A percentile compares a stretch with the other conserved stretches of the same genome.
These are phyloP conservation scores for Anacardium occidentale DNA, from an alignment of 345 rosid genomes.

Conservation along the genomic window DNA sequence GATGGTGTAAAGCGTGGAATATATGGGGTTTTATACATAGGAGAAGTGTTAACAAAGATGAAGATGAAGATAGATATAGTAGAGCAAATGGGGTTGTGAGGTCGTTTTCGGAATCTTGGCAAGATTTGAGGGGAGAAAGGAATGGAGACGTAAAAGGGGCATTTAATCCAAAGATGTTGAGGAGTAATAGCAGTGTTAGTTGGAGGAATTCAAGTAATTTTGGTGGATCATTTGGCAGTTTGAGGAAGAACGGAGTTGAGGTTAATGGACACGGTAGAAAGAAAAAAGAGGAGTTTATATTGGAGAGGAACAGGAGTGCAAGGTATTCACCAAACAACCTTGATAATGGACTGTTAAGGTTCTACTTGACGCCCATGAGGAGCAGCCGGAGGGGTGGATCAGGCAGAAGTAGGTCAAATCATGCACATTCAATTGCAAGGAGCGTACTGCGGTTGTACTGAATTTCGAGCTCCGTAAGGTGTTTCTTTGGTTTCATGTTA, in stretches of 20 bases:
- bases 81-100: constrained; percentile 63
- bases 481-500: constrained; percentile 42
- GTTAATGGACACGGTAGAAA: constrained; percentile 54
- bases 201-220: constrained; percentile 69
- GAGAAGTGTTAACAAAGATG: constrained; percentile 59
- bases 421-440: constrained; percentile 72
- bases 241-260: constrained; percentile 60
- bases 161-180: constrained; percentile 65
- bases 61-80: constrained; percentile 72
- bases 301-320: constrained; percentile 78
- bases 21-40: constrained; percentile 79
- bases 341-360: constrained; percentile 78
- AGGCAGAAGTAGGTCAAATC: constrained; percentile 54
- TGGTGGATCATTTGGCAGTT: constrained; percentile 49
- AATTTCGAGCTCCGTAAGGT: constrained; percentile 33
- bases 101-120: constrained; percentile 89
- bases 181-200: constrained; percentile 96
- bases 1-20: constrained; percentile 89
- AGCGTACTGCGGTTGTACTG: constrained; percentile 74
- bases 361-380: constrained; percentile 73
- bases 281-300: constrained; percentile 55
- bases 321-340: constrained; percentile 72
- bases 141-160: constrained; percentile 58
- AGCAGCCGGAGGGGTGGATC: constrained; percentile 59
- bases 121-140: constrained; percentile 60